Percentiles rank a stretch among this genome's conserved stretches.
phyloP scores from a whole-genome alignment of 139 green algal genomes.

The Chlorella vulgaris region DNA sequence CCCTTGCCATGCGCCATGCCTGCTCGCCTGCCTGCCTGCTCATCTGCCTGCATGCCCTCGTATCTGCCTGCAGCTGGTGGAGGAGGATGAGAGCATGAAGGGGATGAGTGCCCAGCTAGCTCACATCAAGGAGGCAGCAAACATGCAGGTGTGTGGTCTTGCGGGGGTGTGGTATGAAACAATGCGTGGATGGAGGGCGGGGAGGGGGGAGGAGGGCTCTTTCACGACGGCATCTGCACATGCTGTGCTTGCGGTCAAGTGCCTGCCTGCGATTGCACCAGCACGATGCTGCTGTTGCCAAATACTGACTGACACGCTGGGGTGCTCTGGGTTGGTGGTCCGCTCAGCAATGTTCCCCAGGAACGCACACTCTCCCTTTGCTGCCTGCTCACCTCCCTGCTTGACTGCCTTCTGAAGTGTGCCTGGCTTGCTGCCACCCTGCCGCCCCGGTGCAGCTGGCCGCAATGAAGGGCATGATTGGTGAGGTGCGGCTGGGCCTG shows the following conservation, averaged over 20 bases:
- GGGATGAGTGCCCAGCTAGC: slow-evolving; percentile 51
- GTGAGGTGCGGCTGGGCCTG: slow-evolving; percentile 57
- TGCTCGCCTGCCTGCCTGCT: no score
- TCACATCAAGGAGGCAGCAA: slow-evolving; percentile 54
- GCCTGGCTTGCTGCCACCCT: not conserved
- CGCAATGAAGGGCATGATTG: slow-evolving; percentile 52
- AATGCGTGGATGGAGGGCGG: no score
- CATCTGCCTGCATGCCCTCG: not conserved
- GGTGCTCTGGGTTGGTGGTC: no score
- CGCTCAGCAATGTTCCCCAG: no score
- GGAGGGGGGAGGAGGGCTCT: no score
- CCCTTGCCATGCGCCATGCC: no score
- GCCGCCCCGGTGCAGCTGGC: slow-evolving; percentile 52
- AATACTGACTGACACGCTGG: no score
- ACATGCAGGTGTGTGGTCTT: slow-evolving; percentile 53
- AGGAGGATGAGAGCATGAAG: slow-evolving; percentile 37
- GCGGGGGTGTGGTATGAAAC: no score
- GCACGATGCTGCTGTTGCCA: no score
- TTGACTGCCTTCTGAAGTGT: no score
- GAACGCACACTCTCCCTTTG: not conserved
- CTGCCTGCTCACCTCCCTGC: not conserved
- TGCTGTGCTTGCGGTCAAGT: not conserved
- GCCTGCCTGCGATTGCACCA: not conserved
- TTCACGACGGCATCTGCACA: no score
- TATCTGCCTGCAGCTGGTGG: slow-evolving; percentile 18